Evolutionary conservation across 768 basidiomycete species (phyloP).

Genomic region (Boletus reticuloceps): DNA sequence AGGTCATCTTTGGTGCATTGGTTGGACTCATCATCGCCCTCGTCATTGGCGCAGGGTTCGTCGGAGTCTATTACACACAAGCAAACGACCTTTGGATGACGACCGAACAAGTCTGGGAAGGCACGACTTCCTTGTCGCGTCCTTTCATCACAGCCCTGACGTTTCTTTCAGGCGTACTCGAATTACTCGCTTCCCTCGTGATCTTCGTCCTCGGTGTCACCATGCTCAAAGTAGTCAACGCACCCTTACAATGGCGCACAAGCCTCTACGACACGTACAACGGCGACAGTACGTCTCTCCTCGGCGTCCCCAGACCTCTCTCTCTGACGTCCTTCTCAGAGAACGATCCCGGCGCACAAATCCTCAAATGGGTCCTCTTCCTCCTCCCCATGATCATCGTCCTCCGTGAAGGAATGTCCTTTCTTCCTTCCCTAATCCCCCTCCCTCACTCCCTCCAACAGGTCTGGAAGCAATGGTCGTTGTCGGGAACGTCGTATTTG

Average conservation of each 20-base stretch:
- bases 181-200: slow-evolving; percentile 70
- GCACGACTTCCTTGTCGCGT: slow-evolving; percentile 32
- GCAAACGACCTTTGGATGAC: slow-evolving; percentile 80
- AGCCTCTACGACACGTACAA: slow-evolving; percentile 83
- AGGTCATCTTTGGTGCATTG: slow-evolving; percentile 77
- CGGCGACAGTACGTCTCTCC: slow-evolving; percentile 42
- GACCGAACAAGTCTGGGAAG: slow-evolving; percentile 93
- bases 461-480: slow-evolving; percentile 91
- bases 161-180: slow-evolving; percentile 53
- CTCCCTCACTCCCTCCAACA: slow-evolving; percentile 20
- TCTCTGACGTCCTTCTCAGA: slow-evolving; percentile 24
- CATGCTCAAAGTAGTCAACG: slow-evolving; percentile 94
- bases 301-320: background rate
- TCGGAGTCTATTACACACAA: slow-evolving; percentile 94
- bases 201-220: slow-evolving; percentile 92
- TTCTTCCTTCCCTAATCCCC: too few species aligned
- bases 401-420: slow-evolving; percentile 74
- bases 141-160: background rate
- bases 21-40: slow-evolving; percentile 77
- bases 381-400: slow-evolving; percentile 89
- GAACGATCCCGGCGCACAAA: slow-evolving; percentile 45
- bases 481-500: slow-evolving; percentile 90
- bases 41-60: slow-evolving; percentile 86
- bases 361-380: slow-evolving; percentile 86
- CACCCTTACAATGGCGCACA: slow-evolving; percentile 91